Evolutionary conservation across 352 stramenopile species (phyloP).

Genomic region (Vaucheria bursata): DNA sequence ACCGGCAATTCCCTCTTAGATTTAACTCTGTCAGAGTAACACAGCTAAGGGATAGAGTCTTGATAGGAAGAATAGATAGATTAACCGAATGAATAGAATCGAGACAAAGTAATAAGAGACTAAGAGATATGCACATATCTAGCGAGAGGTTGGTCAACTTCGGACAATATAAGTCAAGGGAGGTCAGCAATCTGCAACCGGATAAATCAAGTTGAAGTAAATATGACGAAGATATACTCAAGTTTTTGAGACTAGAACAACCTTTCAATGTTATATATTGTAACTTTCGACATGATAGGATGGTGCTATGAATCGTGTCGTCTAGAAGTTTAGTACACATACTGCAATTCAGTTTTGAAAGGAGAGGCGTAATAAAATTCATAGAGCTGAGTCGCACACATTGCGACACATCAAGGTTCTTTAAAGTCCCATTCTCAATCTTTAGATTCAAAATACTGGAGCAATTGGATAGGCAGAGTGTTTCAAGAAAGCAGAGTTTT

Average conservation of each 20-base stretch:
- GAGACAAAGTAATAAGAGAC: no score
- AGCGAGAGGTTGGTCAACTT: conserved; percentile 21
- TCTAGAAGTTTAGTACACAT: conserved; percentile 40
- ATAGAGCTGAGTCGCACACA: conserved; percentile 39
- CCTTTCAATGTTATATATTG: conserved; percentile 24
- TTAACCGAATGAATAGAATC: conserved; percentile 7
- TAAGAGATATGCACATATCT: conserved; percentile 38
- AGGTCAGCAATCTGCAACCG: conserved; percentile 25
- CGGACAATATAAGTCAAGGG: conserved; percentile 9
- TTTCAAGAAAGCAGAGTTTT: conserved; percentile 15
- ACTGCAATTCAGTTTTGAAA: conserved; percentile 26
- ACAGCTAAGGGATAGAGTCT: conserved; percentile 29
- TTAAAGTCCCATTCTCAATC: conserved; percentile 10
- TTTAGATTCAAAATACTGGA: no score
- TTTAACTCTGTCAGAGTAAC: conserved; percentile 23
- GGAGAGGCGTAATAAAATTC: conserved; percentile 15
- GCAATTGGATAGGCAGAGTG: conserved; percentile 30
- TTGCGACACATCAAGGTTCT: conserved; percentile 19
- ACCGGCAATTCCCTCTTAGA: conserved; percentile 30
- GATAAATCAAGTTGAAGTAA: conserved; percentile 30
- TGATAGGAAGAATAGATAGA: conserved; percentile 32
- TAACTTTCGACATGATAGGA: conserved; percentile 18
- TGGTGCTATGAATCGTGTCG: conserved; percentile 15
- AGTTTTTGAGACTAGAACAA: conserved; percentile 19
- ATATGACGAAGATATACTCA: conserved; percentile 11